phyloP scores from a whole-genome alignment of 306 rosid species.

The Vachellia collinsii region DNA sequence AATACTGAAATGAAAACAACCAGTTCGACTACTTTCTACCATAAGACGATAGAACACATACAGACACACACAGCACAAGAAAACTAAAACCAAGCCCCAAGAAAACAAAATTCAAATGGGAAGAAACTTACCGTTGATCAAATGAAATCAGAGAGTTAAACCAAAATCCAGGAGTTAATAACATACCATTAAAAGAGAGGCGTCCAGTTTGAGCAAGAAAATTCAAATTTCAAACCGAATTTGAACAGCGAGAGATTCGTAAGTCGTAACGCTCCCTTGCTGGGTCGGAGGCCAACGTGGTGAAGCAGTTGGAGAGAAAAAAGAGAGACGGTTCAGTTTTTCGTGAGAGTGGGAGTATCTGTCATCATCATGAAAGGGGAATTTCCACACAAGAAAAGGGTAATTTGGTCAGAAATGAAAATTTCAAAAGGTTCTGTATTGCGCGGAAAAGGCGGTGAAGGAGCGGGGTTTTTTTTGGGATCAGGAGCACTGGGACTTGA shows the following conservation, averaged over 20 bases:
- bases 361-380: not conserved
- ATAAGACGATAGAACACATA: not conserved
- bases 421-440: not conserved
- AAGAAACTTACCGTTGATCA: not conserved
- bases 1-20: constrained; percentile 6
- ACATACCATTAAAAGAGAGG: constrained; percentile 41
- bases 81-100: constrained; percentile 21
- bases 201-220: not conserved
- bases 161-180: constrained; percentile 34
- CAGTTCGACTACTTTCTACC: not conserved
- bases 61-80: not conserved
- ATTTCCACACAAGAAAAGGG: not conserved
- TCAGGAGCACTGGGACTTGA: constrained; percentile 6
- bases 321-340: not conserved
- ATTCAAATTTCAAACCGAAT: constrained; percentile 47
- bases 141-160: not conserved
- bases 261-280: constrained; percentile 13
- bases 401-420: not conserved
- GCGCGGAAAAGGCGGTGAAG: constrained; percentile 20
- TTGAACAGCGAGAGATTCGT: not conserved
- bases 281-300: not conserved
- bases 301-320: not conserved
- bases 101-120: not conserved
- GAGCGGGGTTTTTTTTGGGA: constrained; percentile 10
- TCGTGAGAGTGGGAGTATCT: not conserved